A percentile compares a stretch with the other conserved stretches of the same genome.
Evolutionary conservation across 495 filamentous ascomycete species (phyloP).

Genomic region (Talaromyces stipitatus): DNA sequence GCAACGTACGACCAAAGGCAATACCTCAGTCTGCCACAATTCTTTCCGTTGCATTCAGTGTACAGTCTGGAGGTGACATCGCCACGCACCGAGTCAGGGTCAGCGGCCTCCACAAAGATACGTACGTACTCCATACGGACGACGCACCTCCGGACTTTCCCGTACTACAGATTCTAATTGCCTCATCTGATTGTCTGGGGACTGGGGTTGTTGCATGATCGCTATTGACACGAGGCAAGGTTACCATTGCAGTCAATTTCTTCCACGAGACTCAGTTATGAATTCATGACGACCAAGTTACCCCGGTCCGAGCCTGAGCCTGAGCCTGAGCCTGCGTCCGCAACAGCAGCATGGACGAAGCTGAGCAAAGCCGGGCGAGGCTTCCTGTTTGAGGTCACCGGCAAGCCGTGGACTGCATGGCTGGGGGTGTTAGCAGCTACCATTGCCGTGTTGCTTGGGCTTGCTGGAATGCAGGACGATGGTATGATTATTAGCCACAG

Average conservation of each 20-base stretch:
- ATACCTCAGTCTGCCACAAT: neutral
- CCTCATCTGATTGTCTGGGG: neutral
- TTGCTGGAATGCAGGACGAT: neutral
- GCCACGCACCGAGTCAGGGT: neutral
- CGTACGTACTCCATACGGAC: neutral
- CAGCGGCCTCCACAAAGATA: neutral
- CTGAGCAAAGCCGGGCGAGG: neutral
- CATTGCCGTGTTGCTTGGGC: neutral
- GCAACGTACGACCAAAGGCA: neutral
- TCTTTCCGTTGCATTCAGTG: neutral
- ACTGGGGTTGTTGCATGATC: too few relatives aligned
- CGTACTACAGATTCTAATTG: neutral
- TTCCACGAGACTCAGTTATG: too few relatives aligned
- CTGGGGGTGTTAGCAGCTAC: neutral
- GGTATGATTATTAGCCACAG: neutral
- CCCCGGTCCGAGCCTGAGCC: neutral
- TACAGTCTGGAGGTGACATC: neutral
- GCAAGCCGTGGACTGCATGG: slow-evolving; percentile 7
- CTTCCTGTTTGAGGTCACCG: slow-evolving; percentile 5
- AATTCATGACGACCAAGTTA: neutral
- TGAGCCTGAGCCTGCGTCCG: neutral
- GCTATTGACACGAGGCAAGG: too few relatives aligned
- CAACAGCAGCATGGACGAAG: neutral
- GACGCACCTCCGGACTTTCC: neutral
- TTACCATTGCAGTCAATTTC: too few relatives aligned